phyloP scores from a whole-genome alignment of 2,329 filamentous ascomycete genomes.

The Talaromyces marneffei region DNA sequence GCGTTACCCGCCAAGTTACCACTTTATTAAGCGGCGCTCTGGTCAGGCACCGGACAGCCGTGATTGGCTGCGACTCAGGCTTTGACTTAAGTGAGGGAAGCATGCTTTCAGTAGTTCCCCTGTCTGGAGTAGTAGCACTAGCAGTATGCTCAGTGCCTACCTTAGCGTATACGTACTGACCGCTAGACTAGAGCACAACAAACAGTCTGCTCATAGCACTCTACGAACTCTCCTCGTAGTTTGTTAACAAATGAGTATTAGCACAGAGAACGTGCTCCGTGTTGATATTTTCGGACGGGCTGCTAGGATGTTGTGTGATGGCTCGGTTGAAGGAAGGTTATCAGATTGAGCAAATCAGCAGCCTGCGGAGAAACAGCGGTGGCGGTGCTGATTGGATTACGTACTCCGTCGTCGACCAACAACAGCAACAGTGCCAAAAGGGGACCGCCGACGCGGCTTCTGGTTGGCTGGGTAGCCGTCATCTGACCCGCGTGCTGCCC shows the following conservation, averaged over 20 bases:
- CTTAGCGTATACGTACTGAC: too few species aligned
- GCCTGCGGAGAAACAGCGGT: not conserved
- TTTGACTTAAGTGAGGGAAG: not conserved
- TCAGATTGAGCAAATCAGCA: not conserved
- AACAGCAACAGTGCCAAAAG: too few species aligned
- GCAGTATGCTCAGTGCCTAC: not conserved
- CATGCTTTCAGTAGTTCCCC: not conserved
- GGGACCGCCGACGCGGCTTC: not conserved
- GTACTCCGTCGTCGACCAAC: too few species aligned
- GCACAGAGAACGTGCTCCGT: too few species aligned
- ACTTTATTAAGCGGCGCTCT: not conserved
- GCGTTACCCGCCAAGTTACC: not conserved
- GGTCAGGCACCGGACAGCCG: constrained; percentile 2
- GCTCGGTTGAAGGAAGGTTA: not conserved
- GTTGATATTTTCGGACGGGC: not conserved
- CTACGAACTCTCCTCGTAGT: too few species aligned
- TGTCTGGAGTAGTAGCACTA: not conserved
- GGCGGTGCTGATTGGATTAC: not conserved
- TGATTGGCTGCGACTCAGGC: not conserved
- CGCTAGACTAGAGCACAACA: too few species aligned
- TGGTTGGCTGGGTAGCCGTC: not conserved
- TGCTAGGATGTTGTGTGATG: not conserved
- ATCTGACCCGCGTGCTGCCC: not conserved
- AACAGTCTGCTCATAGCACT: too few species aligned
- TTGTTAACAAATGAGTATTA: too few species aligned